A percentile compares a stretch with the other conserved stretches of the same genome.
Conservation (phyloP, 441 rosid species). For the Populus hybrid region DNA sequence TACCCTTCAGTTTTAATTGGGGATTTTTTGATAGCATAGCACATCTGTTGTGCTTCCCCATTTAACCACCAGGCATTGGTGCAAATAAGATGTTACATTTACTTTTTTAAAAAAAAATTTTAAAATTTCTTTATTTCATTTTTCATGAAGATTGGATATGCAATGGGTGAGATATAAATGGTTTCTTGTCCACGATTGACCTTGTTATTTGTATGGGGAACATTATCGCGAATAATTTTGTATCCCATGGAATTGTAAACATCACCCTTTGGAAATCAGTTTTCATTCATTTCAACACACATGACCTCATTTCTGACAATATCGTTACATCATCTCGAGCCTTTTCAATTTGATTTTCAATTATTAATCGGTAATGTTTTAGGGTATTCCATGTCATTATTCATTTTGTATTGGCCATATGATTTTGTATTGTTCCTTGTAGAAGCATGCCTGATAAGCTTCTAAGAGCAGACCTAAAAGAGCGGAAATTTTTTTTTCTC, state of each 20-base stretch:
- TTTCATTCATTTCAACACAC: background rate
- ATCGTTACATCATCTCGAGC: background rate
- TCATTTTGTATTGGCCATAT: background rate
- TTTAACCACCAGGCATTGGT: background rate
- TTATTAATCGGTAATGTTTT: background rate
- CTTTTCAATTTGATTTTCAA: background rate
- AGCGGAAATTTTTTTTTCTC: background rate
- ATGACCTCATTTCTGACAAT: background rate
- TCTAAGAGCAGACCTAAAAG: background rate
- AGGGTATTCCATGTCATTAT: background rate
- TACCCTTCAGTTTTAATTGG: background rate
- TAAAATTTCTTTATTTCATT: background rate
- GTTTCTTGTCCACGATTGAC: background rate
- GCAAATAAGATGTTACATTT: background rate
- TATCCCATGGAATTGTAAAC: background rate
- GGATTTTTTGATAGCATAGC: background rate
- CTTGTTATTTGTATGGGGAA: background rate
- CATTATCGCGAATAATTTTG: background rate
- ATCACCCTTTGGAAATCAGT: background rate
- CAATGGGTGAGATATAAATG: background rate
- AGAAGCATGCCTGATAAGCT: constrained; percentile 1
- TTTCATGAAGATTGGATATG: background rate
- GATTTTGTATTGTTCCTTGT: background rate
- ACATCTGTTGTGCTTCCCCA: background rate
- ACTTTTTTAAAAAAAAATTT: no score